Base-by-base conservation (phyloP, 2,329 filamentous ascomycete genomes). In the Tolypocladium tundrense region DNA sequence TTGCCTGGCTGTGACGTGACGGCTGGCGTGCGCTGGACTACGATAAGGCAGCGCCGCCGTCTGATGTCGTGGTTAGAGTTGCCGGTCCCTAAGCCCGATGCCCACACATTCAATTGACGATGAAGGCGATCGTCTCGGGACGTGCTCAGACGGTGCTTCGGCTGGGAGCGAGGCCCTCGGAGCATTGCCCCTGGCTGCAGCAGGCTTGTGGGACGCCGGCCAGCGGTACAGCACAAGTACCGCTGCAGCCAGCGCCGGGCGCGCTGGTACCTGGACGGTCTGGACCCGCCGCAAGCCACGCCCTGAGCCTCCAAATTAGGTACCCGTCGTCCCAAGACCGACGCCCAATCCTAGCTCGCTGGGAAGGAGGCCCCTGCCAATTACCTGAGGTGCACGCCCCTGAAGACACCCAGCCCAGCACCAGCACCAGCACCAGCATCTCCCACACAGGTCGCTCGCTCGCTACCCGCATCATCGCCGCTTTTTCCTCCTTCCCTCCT, bases 251-350 rank as follows among this genome's bases (percentile, higher is more conserved):
- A 3, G 10, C 13, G 31, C 31, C 31, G 31, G 4, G 31, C 48
- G 48, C 48, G 13, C 27, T 13, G 48, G 16, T 56, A 51, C 54
- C 42, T 39, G 19, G 16, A 8, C 21, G n/a, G 4, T 6, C 13
- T 16, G 42, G 54, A 42, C 37, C 55, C 55, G 55, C 55, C 21
- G 43, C 55, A 51, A 41, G 55, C 55, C 48, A 52, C 48, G 31
- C 48, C 31, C 55, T 45, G 19, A 52, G 33, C 50, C 50, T 21
- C 56, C 56, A 57, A 57, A 54, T 57, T 45, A 50, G 55, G 43
- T 56, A 37, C 24, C 56, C 52, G 56, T 58, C 56, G 41, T 51
- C 45, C 57, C 51, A 57, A 52, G 52, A 33, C 41, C 56, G 56
- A 51, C 31, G 56, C 56, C 56, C 56, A 58, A 58, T 58, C 57